phyloP scores from a whole-genome alignment of 2,329 filamentous ascomycete genomes.

The Neofusicoccum parvum region DNA sequence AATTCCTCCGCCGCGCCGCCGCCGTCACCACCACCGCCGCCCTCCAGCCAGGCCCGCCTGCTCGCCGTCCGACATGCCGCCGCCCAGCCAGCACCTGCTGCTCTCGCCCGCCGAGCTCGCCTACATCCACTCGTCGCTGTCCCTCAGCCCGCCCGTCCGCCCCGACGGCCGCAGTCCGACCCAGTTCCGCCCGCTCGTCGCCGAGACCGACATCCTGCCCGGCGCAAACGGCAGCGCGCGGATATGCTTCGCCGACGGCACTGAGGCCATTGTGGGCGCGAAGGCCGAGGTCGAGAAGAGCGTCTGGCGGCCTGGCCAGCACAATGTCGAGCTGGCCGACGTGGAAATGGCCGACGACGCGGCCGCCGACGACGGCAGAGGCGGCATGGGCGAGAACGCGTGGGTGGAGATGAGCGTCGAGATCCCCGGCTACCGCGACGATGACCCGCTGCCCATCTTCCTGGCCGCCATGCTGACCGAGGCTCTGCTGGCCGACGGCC shows the following conservation, averaged over 20 bases:
- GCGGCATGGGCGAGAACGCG: conserved; percentile 56
- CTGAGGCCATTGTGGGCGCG: conserved; percentile 91
- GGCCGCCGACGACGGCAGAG: conserved; percentile 31
- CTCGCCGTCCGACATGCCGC: conserved; percentile 31
- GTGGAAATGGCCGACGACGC: conserved; percentile 43
- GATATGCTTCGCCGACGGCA: conserved; percentile 92
- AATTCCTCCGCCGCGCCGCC: conserved; percentile 14
- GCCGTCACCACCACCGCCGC: conserved; percentile 21
- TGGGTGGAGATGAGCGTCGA: conserved; percentile 94
- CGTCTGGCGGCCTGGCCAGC: conserved; percentile 32
- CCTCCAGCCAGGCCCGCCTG: background rate
- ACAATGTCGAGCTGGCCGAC: conserved; percentile 36
- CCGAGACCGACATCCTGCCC: conserved; percentile 87
- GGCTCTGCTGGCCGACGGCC: conserved; percentile 74
- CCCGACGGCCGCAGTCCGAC: conserved; percentile 80
- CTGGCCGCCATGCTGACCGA: conserved; percentile 86
- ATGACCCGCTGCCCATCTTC: conserved; percentile 87
- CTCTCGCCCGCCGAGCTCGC: conserved; percentile 95
- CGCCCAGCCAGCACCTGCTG: conserved; percentile 59
- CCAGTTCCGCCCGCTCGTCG: conserved; percentile 87
- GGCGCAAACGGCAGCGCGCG: conserved; percentile 89
- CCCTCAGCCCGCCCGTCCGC: conserved; percentile 79
- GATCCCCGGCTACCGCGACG: conserved; percentile 86
- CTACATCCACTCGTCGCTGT: conserved; percentile 87
- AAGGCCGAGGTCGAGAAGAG: conserved; percentile 93